Conservation (phyloP, 768 basidiomycete species). For the Termitomyces sp. region DNA sequence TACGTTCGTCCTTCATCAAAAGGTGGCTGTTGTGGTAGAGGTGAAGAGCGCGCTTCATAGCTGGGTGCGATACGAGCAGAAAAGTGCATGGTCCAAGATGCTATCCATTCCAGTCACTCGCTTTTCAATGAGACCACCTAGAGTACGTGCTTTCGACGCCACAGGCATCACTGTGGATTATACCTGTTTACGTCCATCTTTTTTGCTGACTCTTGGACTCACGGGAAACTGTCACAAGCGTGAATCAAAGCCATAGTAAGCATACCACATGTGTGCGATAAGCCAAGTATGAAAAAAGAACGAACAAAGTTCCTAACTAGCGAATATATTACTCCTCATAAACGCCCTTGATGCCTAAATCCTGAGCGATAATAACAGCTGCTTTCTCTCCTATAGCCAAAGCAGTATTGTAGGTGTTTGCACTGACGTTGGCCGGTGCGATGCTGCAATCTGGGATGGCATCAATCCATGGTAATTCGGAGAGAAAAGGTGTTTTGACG, state of each 20-base stretch:
- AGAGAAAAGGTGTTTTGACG: conserved; percentile 1
- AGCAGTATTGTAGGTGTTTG: conserved; percentile 37
- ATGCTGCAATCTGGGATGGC: conserved; percentile 29
- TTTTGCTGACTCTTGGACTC: neutral
- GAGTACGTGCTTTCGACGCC: neutral
- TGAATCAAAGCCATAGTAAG: neutral
- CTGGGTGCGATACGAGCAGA: conserved; percentile 97
- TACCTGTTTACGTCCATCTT: no score
- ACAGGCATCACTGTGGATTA: neutral
- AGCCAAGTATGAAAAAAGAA: neutral
- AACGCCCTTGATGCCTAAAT: conserved; percentile 26
- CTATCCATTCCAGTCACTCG: no score
- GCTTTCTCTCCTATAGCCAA: conserved; percentile 57
- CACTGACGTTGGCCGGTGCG: conserved; percentile 30
- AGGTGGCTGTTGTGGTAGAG: conserved; percentile 80
- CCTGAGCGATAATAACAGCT: conserved; percentile 51
- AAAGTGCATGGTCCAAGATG: no score
- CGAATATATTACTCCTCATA: conserved; percentile 3
- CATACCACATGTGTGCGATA: neutral
- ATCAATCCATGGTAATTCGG: neutral
- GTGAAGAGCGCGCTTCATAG: conserved; percentile 93
- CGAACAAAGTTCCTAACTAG: neutral
- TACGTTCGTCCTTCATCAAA: conserved; percentile 87
- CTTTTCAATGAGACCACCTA: neutral
- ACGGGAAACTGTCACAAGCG: neutral